Evolutionary conservation across 768 basidiomycete genomes (phyloP).

Genomic region (Amyloporia xantha): DNA sequence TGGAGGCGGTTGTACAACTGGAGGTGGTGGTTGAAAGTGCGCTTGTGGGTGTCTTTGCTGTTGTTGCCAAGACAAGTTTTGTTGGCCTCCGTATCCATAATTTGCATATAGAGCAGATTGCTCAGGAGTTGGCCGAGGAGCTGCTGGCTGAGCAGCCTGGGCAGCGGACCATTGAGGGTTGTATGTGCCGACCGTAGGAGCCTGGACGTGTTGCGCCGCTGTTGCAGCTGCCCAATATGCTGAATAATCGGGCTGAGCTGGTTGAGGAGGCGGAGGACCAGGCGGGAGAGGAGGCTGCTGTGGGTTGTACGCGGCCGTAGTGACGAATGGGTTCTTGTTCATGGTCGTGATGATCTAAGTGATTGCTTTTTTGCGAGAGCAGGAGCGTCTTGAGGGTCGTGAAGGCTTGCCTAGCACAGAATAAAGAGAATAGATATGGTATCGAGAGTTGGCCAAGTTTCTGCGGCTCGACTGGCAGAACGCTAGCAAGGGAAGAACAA

Average conservation of each 20-base stretch:
- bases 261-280: slow-evolving; percentile 69
- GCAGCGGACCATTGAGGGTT: slow-evolving; percentile 62
- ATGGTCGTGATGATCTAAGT: slow-evolving; percentile 28
- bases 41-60: slow-evolving; percentile 49
- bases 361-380: background rate
- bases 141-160: slow-evolving; percentile 34
- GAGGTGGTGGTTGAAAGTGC: slow-evolving; percentile 43
- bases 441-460: background rate
- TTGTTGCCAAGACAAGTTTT: slow-evolving; percentile 50
- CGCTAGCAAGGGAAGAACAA: background rate
- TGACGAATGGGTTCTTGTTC: slow-evolving; percentile 84
- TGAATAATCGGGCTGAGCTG: slow-evolving; percentile 64
- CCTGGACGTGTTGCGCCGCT: slow-evolving; percentile 42
- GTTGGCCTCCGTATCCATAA: slow-evolving; percentile 80
- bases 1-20: slow-evolving; percentile 43
- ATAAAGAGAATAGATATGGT: background rate
- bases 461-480: no score
- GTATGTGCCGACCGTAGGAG: slow-evolving; percentile 44
- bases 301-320: slow-evolving; percentile 58
- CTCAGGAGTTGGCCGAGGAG: slow-evolving; percentile 63
- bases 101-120: slow-evolving; percentile 86
- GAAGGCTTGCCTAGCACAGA: background rate
- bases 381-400: background rate
- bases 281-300: slow-evolving; percentile 76
- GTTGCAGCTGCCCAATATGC: slow-evolving; percentile 69